Evolutionary conservation across 768 basidiomycete genomes (phyloP), one percentile per base, ranked within the genome.

Genomic region (Termitomyces sp.): DNA sequence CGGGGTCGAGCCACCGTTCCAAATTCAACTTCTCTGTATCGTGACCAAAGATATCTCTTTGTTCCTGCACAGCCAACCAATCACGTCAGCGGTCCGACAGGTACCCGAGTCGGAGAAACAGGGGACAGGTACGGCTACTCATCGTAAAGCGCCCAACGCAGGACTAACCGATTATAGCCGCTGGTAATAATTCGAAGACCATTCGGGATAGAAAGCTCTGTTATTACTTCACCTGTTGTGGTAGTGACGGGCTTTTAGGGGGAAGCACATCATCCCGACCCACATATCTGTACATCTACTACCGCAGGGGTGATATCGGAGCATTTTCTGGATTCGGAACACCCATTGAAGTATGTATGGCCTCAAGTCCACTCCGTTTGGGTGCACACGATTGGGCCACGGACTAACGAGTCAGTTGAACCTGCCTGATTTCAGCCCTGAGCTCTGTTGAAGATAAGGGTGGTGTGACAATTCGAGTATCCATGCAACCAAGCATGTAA

Each of bases 381-480:
- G 12, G 71, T 75, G 60, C 79, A 77, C 37, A 71, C 66, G 16
- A 67, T 65, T 20, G 71, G 69, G 33, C 77, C 76, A 15, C 74
- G 72, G 65, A 66, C 42, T 70, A 68, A 13, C 79, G 61, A 16
- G 64, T 70, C 18, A 55, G 54, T 55, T 77, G 66, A 63, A 70
- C 73, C 26, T 79, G 68, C 64, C 69, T 68, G 41, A 87, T 78
- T 71, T 92, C 90, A 0, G 71, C 66, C 18, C 91, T 81, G 37
- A 92, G 79, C 56, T 74, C 77, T 2, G 70, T 69, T 93, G 90
- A 5, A 84, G 68, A 7, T 81, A 73, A 0, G 81, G 82, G 60
- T 84, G 72, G 31, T 75, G 78, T 9, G 85, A 78, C 31, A 93
- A 75, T 59, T 86, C 83, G 54, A 86, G 74, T 13, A 90, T n/a